A percentile compares a stretch with the other conserved stretches of the same genome.
Evolutionary conservation across 169 alveolate species (phyloP).

Genomic region (Theileria orientalis): DNA sequence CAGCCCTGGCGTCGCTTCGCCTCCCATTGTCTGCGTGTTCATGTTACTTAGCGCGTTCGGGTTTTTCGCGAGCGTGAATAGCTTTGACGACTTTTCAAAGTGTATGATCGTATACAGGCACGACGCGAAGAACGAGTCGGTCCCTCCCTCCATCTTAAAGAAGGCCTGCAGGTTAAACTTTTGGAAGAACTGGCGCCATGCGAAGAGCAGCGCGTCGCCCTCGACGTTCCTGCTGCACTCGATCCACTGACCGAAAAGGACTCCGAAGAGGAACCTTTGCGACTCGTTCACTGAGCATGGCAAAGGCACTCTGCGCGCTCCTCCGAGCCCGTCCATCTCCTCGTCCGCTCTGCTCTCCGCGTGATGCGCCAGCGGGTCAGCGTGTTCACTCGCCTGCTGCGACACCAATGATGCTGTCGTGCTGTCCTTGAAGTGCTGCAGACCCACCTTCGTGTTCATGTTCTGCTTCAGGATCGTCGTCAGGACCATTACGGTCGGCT

Average conservation of each 20-base stretch:
- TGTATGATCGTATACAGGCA: conserved; percentile 80
- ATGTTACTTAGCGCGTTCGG: neutral
- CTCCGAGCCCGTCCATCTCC: conserved; percentile 70
- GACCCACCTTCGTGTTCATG: conserved; percentile 22
- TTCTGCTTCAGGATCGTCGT: conserved; percentile 39
- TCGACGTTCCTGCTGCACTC: conserved; percentile 61
- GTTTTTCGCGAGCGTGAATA: conserved; percentile 4
- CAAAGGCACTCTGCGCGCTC: conserved; percentile 68
- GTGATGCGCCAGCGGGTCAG: conserved; percentile 33
- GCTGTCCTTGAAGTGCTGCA: conserved; percentile 12
- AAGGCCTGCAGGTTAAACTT: conserved; percentile 82
- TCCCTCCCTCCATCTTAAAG: conserved; percentile 83
- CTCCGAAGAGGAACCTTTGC: conserved; percentile 67
- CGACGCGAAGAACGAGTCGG: conserved; percentile 82
- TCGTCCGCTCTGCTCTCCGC: conserved; percentile 18
- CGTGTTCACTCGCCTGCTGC: conserved; percentile 34
- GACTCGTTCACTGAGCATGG: conserved; percentile 71
- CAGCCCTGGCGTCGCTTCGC: neutral
- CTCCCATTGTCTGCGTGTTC: neutral
- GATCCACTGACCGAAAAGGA: conserved; percentile 70
- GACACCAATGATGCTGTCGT: conserved; percentile 15
- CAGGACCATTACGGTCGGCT: conserved; percentile 50
- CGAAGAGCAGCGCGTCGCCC: conserved; percentile 60
- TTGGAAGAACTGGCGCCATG: conserved; percentile 81
- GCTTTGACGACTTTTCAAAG: conserved; percentile 12